Percentiles rank a stretch among this genome's conserved stretches.
phyloP scores from a whole-genome alignment of 1,284 basidiomycete species.

The Melampsora americana region DNA sequence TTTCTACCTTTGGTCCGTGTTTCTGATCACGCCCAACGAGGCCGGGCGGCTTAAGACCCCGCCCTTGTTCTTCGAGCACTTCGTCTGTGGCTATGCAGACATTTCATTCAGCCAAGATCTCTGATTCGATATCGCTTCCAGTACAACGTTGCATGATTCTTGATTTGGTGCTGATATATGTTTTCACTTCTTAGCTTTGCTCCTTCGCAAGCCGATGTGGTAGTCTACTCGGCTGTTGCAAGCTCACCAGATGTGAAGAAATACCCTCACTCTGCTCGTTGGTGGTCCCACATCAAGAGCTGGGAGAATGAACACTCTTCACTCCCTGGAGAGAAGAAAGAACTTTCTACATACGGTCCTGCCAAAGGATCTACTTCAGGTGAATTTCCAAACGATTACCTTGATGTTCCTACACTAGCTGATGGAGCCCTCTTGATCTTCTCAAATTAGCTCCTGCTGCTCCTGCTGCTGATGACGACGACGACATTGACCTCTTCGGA shows the following conservation, averaged over 20 bases:
- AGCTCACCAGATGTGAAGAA: slow-evolving; percentile 65
- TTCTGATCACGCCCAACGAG: slow-evolving; percentile 65
- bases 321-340: slow-evolving; percentile 76
- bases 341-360: slow-evolving; percentile 59
- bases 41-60: slow-evolving; percentile 81
- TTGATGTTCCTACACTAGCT: slow-evolving; percentile 50
- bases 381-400: background rate
- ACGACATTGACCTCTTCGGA: slow-evolving; percentile 88
- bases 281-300: slow-evolving; percentile 91
- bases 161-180: background rate
- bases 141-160: slow-evolving; percentile 29
- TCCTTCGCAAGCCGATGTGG: slow-evolving; percentile 93
- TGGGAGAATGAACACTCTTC: slow-evolving; percentile 73
- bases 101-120: slow-evolving; percentile 70
- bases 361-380: slow-evolving; percentile 47
- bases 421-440: slow-evolving; percentile 57
- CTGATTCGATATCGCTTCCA: slow-evolving; percentile 62
- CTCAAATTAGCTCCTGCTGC: slow-evolving; percentile 58
- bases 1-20: slow-evolving; percentile 78
- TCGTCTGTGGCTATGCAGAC: slow-evolving; percentile 72
- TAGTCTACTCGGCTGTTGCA: slow-evolving; percentile 76
- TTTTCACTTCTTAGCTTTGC: slow-evolving; percentile 66
- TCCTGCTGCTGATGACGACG: slow-evolving; percentile 74
- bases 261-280: slow-evolving; percentile 78
- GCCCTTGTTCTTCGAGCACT: slow-evolving; percentile 51